Conservation (phyloP, 345 rosid species). For the Garcia nutans region DNA sequence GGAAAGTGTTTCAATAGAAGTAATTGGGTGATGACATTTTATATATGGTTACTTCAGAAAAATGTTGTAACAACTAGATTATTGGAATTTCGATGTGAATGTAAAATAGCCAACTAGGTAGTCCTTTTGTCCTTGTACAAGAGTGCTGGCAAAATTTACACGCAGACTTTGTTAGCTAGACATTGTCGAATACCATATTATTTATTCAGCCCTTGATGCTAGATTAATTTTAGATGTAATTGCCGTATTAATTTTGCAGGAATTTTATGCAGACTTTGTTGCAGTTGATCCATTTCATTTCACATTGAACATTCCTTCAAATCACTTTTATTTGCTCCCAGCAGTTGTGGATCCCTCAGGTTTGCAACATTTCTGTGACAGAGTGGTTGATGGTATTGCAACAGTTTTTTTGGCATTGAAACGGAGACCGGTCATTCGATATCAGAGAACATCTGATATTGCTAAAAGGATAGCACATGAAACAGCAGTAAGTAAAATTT, state of each 20-base stretch:
- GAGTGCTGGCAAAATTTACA: not conserved
- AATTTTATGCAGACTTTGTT: slow-evolving; percentile 92
- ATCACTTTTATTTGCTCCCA: slow-evolving; percentile 88
- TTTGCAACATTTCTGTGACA: slow-evolving; percentile 80
- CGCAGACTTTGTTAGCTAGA: too few species aligned
- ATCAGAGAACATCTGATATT: slow-evolving; percentile 89
- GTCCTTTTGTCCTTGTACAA: not conserved
- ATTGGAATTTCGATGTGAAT: not conserved
- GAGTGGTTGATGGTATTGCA: slow-evolving; percentile 84
- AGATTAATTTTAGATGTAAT: slow-evolving; percentile 5
- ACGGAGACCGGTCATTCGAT: slow-evolving; percentile 89
- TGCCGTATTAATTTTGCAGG: slow-evolving; percentile 53
- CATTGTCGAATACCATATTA: too few species aligned
- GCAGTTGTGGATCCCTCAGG: slow-evolving; percentile 93
- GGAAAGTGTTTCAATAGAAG: not conserved
- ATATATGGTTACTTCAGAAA: not conserved
- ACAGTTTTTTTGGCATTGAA: slow-evolving; percentile 84
- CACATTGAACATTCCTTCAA: slow-evolving; percentile 75
- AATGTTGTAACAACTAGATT: not conserved
- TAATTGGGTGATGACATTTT: not conserved
- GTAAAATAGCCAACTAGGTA: not conserved
- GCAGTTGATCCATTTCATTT: slow-evolving; percentile 85
- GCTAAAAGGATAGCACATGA: slow-evolving; percentile 97
- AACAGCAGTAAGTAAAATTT: slow-evolving; percentile 63
- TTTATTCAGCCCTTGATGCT: not conserved